phyloP scores from a whole-genome alignment of 306 rosid genomes.

The Erythrophleum fordii region DNA sequence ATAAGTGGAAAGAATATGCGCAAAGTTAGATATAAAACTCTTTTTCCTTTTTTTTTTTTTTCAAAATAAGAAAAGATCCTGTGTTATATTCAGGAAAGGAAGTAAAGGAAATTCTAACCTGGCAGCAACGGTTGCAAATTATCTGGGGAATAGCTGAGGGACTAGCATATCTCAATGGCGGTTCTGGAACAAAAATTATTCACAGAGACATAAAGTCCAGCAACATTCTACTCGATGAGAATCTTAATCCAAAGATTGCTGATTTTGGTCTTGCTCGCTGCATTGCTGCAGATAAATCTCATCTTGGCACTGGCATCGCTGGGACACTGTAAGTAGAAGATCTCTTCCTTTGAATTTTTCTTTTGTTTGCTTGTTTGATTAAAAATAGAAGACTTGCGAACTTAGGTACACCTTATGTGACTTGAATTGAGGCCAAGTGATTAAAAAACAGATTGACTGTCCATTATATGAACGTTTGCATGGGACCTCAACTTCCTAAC shows the following conservation, averaged over 20 bases:
- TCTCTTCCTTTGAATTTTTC: neutral
- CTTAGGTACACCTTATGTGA: neutral
- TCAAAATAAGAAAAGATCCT: neutral
- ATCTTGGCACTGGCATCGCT: slow-evolving; percentile 55
- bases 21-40: neutral
- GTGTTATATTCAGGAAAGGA: slow-evolving; percentile 42
- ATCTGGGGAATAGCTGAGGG: slow-evolving; percentile 71
- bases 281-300: slow-evolving; percentile 52
- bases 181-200: slow-evolving; percentile 58
- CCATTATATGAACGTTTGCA: neutral
- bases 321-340: slow-evolving; percentile 63
- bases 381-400: neutral
- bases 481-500: neutral
- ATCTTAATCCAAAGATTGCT: slow-evolving; percentile 66
- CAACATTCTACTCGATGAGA: slow-evolving; percentile 67
- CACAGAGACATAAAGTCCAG: slow-evolving; percentile 74
- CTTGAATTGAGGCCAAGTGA: neutral
- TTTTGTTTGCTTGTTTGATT: slow-evolving; percentile 7
- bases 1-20: neutral
- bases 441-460: neutral
- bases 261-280: slow-evolving; percentile 67
- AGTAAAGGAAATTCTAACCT: slow-evolving; percentile 42
- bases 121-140: slow-evolving; percentile 66
- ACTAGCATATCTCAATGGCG: slow-evolving; percentile 71
- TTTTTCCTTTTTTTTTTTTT: neutral